These are phyloP conservation scores for Flaveria floridana DNA, from an alignment of 140 eudicot genomes.

Conservation along the genomic window DNA sequence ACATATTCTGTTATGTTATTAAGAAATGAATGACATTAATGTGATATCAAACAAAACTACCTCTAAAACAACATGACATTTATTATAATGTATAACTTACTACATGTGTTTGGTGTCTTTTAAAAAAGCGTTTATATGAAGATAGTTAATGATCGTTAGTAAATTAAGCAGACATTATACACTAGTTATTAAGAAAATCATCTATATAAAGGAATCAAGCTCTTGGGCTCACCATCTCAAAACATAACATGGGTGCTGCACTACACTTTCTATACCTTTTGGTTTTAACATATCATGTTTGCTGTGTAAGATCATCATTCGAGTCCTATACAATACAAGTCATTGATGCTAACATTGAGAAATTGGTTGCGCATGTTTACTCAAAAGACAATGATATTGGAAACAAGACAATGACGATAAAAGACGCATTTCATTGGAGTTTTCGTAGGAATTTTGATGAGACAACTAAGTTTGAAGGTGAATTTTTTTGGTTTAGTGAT, in stretches of 20 bases:
- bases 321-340: neutral
- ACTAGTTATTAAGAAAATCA: neutral
- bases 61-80: neutral
- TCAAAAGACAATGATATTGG: slow-evolving; percentile 11
- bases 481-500: slow-evolving; percentile 9
- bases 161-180: neutral
- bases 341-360: neutral
- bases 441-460: neutral
- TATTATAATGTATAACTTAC: neutral
- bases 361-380: neutral
- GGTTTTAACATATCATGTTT: neutral
- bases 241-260: neutral
- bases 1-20: neutral
- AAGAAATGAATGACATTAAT: neutral
- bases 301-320: neutral
- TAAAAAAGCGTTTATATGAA: too few species aligned
- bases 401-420: slow-evolving; percentile 6
- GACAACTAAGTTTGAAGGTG: neutral
- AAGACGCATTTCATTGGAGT: neutral
- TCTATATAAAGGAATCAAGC: neutral
- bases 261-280: neutral
- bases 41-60: neutral
- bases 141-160: too few species aligned
- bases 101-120: neutral
- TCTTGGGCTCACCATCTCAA: neutral